Conservation (phyloP, 306 rosid species). For the Inga laurina region DNA sequence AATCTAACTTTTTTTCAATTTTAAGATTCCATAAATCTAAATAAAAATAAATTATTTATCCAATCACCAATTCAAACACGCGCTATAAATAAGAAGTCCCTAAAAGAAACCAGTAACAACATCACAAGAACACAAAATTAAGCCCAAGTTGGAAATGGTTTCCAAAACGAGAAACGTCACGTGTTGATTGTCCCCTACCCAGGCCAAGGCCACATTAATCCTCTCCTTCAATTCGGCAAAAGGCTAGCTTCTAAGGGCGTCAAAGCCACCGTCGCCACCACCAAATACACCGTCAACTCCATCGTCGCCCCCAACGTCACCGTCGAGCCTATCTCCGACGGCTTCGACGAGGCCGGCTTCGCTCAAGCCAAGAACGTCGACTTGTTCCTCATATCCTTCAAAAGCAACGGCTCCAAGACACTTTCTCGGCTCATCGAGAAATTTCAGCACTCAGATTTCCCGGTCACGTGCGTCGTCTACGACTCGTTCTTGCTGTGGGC, state of each 20-base stretch:
- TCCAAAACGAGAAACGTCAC: constrained; percentile 24
- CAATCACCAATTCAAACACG: too few relatives aligned
- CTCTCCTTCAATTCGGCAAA: constrained; percentile 52
- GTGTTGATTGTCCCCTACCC: constrained; percentile 54
- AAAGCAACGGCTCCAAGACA: constrained; percentile 39
- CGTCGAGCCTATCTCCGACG: constrained; percentile 67
- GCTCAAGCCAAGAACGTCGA: constrained; percentile 44
- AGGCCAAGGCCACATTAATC: constrained; percentile 60
- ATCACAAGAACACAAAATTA: not conserved
- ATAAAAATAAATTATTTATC: too few relatives aligned
- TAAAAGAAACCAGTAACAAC: too few relatives aligned
- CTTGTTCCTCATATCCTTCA: constrained; percentile 37
- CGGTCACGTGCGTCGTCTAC: constrained; percentile 49
- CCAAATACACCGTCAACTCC: constrained; percentile 46
- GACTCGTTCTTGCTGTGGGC: constrained; percentile 58
- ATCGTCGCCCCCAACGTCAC: constrained; percentile 37
- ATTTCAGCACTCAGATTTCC: not conserved
- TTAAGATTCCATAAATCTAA: too few relatives aligned
- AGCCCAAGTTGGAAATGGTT: constrained; percentile 12
- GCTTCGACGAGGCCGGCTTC: constrained; percentile 54
- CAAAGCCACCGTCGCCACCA: constrained; percentile 57
- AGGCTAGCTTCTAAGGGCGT: constrained; percentile 44
- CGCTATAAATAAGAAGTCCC: too few relatives aligned
- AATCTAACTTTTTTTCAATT: too few relatives aligned
- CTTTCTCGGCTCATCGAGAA: constrained; percentile 37